Evolutionary conservation across 73 alveolate species (phyloP), one percentile per base, ranked within the genome.

Genomic region (Paramecium caudatum): DNA sequence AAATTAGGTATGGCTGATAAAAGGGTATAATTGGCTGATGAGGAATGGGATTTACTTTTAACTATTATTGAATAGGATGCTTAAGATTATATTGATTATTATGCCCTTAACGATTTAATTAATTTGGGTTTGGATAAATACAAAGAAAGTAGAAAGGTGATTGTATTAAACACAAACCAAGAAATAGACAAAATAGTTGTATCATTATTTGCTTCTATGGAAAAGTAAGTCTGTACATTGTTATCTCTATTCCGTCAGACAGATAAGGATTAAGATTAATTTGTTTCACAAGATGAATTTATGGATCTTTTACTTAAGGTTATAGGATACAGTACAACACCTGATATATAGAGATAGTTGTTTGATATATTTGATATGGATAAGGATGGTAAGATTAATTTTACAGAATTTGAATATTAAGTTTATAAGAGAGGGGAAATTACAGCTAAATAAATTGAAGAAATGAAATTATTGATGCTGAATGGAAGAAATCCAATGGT

Each of bases 281-380:
- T 15, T 45, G 21, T 74, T 10, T 37, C 39, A 2, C 17, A 41
- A 2, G 62, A 36, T 15, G 88, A 74, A 74, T 74, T 74, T 13
- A 74, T 30, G 21, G 68, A 74, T 17, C 47, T 68, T 1, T 19
- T 74, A 41, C 9, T 19, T 21, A 74, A 30, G 19, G 17, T 25
- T 0, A 41, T 74, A 5, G 39, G 68, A 41, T 74, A 74, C 19
- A 9, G 32, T 8, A 43, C 68, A 34, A 4, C 43, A 0, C 32
- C 17, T 7, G 13, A 74, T 27, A 30, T 74, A 3, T 17, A 74
- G 32, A 17, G 23, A 4, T 12, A 74, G 6, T 1, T 74, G 25
- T 74, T 74, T 21, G 39, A 74, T 8, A 74, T 74, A 3, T 74
- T 74, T 74, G 88, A 74, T 74, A 74, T 74, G 88, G 88, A 74